Base-by-base conservation (phyloP, 768 basidiomycete species). In the Leccinum arenicola region DNA sequence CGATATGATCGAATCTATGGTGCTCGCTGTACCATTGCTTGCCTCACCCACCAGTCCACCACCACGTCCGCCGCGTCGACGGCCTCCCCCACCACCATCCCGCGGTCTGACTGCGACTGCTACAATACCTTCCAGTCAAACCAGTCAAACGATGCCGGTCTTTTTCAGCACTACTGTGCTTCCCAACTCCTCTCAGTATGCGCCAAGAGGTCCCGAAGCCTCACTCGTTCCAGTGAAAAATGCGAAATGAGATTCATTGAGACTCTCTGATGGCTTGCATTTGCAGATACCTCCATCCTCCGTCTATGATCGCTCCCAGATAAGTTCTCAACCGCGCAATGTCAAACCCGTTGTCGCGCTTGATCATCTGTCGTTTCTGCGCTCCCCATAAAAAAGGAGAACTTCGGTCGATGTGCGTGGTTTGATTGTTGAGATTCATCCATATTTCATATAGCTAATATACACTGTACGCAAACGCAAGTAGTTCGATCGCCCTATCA, bases 141-240 rank as follows among this genome's bases (percentile, higher is more conserved):
- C 43, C 11, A 27, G 19, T 38, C 23, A 19, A 25, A 38, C 21
- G 10, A 36, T 33, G 14, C 27, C n/a, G 17, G 29, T n/a, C 23
- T 43, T 35, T 35, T 55, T 52, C 27, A 2, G 56, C 38, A 64
- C 63, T 1, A 7, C 19, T 31, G n/a, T 45, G 15, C 43, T 23
- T 25, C 59, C 63, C 19, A 61, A 61, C 17, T 60, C 60, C 19
- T 73, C 70, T 57, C 67, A 67, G 57, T 70, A 70, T 57, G 75
- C 70, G 21, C 66, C 66, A 29, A 66, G 69, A 19, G n/a, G 14
- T 55, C 66, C 68, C 17, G 56, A 64, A 2, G 33, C 33, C 40
- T 54, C 71, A 6, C 64, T 21, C 47, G 10, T 25, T 6, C 47
- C 29, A 12, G 33, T 45, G 38, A 47, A 38, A 17, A 21, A 56